Conservation (phyloP, 345 rosid genomes). For the Salix dunnii region DNA sequence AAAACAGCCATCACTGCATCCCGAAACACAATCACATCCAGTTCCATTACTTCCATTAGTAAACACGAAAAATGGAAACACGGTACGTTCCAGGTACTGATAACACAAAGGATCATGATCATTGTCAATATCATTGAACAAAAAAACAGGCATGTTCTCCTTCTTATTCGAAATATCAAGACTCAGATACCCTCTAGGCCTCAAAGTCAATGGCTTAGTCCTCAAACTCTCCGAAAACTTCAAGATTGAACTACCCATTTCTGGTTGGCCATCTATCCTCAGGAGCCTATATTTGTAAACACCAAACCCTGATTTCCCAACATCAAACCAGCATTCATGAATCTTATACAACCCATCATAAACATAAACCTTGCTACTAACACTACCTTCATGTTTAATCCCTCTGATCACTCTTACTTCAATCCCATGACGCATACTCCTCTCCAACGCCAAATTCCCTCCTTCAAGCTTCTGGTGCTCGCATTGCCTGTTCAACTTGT, state of each 20-base stretch:
- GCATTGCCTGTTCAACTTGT: conserved; percentile 55
- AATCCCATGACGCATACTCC: conserved; percentile 77
- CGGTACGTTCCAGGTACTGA: conserved; percentile 63
- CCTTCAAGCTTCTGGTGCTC: conserved; percentile 80
- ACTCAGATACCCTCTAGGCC: conserved; percentile 67
- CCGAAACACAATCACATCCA: conserved; percentile 69
- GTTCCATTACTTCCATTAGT: conserved; percentile 32
- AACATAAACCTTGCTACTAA: conserved; percentile 59
- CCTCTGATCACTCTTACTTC: conserved; percentile 79
- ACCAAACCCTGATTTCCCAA: conserved; percentile 88
- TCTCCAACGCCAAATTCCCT: conserved; percentile 79
- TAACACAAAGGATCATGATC: conserved; percentile 79
- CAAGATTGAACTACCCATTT: conserved; percentile 75
- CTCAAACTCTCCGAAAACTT: conserved; percentile 63
- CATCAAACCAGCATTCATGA: conserved; percentile 80
- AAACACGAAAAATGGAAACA: conserved; percentile 53
- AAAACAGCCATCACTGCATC: conserved; percentile 64
- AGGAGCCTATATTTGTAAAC: conserved; percentile 66
- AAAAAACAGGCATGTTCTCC: conserved; percentile 62
- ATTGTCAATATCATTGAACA: conserved; percentile 71
- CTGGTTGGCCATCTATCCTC: conserved; percentile 76
- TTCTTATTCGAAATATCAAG: conserved; percentile 65
- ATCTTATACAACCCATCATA: conserved; percentile 87
- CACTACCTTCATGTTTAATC: conserved; percentile 50
- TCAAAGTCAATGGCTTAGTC: conserved; percentile 47